Evolutionary conservation across 495 filamentous ascomycete genomes (phyloP), one percentile per base, ranked within the genome.

Genomic region (Talaromyces ruber): DNA sequence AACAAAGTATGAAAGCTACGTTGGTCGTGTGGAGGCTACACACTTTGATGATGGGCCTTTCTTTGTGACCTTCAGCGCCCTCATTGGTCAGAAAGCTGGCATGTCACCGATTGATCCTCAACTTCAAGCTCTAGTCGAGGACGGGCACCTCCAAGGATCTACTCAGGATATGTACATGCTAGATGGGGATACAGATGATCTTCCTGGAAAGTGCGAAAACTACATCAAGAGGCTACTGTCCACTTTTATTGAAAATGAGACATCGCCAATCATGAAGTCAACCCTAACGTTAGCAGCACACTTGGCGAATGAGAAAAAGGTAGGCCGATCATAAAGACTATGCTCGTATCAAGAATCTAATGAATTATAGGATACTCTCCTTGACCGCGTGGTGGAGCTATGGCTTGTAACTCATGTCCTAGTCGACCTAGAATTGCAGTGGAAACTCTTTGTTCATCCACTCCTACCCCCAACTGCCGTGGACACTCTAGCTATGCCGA

Each of bases 371-470:
- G 85, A 91, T 65, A 72, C 76, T 26, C 74, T 93, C 6, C 76
- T 93, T 14, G 80, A 82, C 58, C 81, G 84, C 37, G 85, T 83
- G 1, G 74, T 93, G 6, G 87, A 93, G 68, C 78, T 95, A 3
- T 95, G 89, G 89, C 82, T 85, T 24, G 80, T 84, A 6, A 91
- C 89, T 1, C 85, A 89, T 64, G 83, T 93, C 28, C 78, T 93
- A 54, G 79, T 83, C 21, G 87, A 89, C 61, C 77, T 79, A n/a
- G 84, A 87, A 45, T 70, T 86, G 18, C 77, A 79, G 39, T 92
- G 88, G 88, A 82, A 81, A 30, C 82, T 89, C 26, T 82, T 74
- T 64, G 77, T 73, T 65, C 82, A 82, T 67, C 74, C 78, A 18
- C 76, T 74, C 8, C 68, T 78, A 22, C 71, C 77, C 2, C 77